phyloP scores from a whole-genome alignment of 805 yeast species.

The Wickerhamiella spandovensis region DNA sequence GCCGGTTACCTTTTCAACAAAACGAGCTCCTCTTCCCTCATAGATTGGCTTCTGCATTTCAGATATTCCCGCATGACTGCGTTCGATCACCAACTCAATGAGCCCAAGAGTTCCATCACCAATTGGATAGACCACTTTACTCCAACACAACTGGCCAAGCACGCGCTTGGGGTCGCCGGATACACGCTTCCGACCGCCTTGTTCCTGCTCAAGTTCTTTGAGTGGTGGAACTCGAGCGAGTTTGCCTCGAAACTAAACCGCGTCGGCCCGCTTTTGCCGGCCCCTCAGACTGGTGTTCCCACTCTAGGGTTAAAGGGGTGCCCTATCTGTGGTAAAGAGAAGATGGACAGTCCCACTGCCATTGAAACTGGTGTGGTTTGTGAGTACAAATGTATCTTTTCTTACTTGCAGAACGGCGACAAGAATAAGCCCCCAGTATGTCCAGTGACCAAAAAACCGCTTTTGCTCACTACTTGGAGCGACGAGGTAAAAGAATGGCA shows the following conservation, averaged over 20 bases:
- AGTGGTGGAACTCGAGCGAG: constrained; percentile 85
- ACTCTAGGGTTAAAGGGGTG: constrained; percentile 28
- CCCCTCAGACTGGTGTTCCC: constrained; percentile 19
- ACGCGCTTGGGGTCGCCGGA: constrained; percentile 8
- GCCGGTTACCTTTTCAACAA: constrained; percentile 55
- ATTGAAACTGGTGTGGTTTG: constrained; percentile 87
- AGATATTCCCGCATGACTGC: constrained; percentile 47
- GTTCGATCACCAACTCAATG: constrained; percentile 16
- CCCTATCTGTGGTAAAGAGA: constrained; percentile 51
- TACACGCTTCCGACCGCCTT: constrained; percentile 67
- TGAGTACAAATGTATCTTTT: constrained; percentile 76
- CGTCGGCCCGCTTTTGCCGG: constrained; percentile 10
- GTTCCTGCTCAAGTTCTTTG: constrained; percentile 68
- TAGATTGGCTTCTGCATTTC: constrained; percentile 48
- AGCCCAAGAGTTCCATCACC: neutral
- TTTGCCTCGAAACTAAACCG: constrained; percentile 31
- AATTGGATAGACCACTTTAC: constrained; percentile 1
- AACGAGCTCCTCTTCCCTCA: constrained; percentile 46
- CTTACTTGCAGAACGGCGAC: constrained; percentile 39
- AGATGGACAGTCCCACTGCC: constrained; percentile 61
- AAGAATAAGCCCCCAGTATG: constrained; percentile 53
- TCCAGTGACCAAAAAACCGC: constrained; percentile 63
- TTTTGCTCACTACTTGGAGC: constrained; percentile 47
- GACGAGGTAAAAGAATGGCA: constrained; percentile 53
- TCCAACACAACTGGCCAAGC: neutral